Evolutionary conservation across 495 filamentous ascomycete species (phyloP), one percentile per base, ranked within the genome.

Genomic region (Tuber borchii): DNA sequence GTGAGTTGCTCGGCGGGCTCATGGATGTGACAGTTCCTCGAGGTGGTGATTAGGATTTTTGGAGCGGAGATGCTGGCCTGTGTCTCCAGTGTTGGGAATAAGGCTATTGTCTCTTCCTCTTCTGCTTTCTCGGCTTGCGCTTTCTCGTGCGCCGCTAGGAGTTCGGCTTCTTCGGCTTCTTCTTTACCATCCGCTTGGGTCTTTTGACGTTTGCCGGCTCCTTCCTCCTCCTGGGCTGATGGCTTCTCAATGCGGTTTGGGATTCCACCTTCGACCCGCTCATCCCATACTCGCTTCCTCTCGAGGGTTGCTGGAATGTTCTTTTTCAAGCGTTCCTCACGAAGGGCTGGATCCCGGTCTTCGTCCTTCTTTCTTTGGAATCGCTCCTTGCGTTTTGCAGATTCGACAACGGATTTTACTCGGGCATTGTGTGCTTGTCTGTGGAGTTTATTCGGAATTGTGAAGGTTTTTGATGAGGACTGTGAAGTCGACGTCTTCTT

Each of bases 261-360:
- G 92, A 86, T 79, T 90, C 87, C 93, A 69, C 91, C 90, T 74
- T 92, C 92, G n/a, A 91, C 89, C 56, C 76, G 73, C 75, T 96
- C 92, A 81, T 98, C 95, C 95, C 94, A 99, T 72, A 93, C 89
- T 82, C 95, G 86, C 87, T 97, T 97, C 70, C 90, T 88, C 77
- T 98, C 95, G 37, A 97, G 88, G 3, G 93, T 97, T 56, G 89
- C 83, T 2, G 95, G 93, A 56, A 94, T 86, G 85, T 97, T 98
- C 78, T 87, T 88, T 77, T 87, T 89, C 71, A 93, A 86, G 78
- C 95, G 87, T 73, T 91, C 88, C 73, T 88, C 88, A 72, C 89
- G 88, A 71, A 97, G 83, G 68, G 87, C 86, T n/a, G 95, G 94
- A 79, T 97, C 88, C 83, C 90, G 91, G 78, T 90, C 88, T 84